Evolutionary conservation across 805 yeast genomes (phyloP), one percentile per base, ranked within the genome.

Genomic region (Vanderwaltozyma polyspora): DNA sequence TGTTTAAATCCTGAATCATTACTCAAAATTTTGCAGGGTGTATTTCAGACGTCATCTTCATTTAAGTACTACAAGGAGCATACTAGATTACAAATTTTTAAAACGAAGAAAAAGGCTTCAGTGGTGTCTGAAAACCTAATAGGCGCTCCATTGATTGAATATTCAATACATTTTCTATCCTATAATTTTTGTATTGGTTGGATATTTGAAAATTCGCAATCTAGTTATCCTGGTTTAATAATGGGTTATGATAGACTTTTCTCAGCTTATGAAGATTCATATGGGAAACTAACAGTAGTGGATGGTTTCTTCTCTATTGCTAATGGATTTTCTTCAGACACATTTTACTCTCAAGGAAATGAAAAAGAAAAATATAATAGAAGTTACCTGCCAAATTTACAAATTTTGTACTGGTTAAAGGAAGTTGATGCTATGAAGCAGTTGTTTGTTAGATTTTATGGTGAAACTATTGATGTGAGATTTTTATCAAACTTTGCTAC

Each of bases 101-200:
- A 28, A 13, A n/a, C 14, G 11, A 21, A 24, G 7, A 14, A 25
- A 14, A 25, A 22, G 14, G 17, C 31, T 12, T 15, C 6, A 11
- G n/a, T 15, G 12, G 16, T 11, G 7, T 15, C 16, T 7, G 13
- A 14, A 6, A 23, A 12, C 17, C 7, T 21, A 10, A 7, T 21
- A 8, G 49, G 44, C 8, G 24, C 25, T 2, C 34, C 46, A 2
- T 22, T 45, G 31, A 55, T 55, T n/a, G 62, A 66, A 40, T 67
- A 65, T 31, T 64, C 83, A 0, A 59, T 79, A 21, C 79, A 73
- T 31, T 63, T 79, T 17, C 51, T 76, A 5, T 71, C 84, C 0
- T 70, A 76, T 43, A 72, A 79, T 42, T 64, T 81, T 39, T 80
- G 93, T 41, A 39, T 80, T 23, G 94, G 95, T 0, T 84, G 94